Evolutionary conservation across 345 rosid species (phyloP).

Genomic region (Boechera divaricarpa): DNA sequence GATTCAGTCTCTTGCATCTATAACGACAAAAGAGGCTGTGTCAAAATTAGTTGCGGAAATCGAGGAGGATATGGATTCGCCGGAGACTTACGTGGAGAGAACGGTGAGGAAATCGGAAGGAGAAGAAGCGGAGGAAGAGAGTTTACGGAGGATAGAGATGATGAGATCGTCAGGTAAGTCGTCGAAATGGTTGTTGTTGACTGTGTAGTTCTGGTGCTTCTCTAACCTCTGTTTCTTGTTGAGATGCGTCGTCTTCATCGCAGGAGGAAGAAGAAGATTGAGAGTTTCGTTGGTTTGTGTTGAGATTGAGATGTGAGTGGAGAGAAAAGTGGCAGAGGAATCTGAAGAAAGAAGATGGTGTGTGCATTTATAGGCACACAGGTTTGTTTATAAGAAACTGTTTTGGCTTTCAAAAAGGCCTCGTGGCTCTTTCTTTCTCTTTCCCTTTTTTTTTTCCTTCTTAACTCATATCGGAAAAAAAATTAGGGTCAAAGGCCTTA

Average conservation of each 20-base stretch:
- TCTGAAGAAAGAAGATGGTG: conserved; percentile 8
- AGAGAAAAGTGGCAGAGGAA: conserved; percentile 15
- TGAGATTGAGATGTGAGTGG: background rate
- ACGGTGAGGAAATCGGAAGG: conserved; percentile 61
- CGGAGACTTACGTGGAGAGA: conserved; percentile 52
- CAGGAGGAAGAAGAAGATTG: conserved; percentile 8
- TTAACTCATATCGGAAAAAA: background rate
- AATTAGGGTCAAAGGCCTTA: conserved; percentile 1
- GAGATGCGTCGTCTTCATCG: conserved; percentile 42
- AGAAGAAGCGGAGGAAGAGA: conserved; percentile 59
- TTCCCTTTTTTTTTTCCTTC: background rate
- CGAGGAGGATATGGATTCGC: background rate
- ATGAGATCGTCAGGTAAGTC: conserved; percentile 65
- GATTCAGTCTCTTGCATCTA: conserved; percentile 62
- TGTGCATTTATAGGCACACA: conserved; percentile 22
- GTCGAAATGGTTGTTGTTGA: conserved; percentile 51
- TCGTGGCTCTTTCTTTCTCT: conserved; percentile 26
- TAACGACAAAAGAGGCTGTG: background rate
- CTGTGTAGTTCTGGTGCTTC: background rate
- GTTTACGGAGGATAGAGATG: conserved; percentile 56
- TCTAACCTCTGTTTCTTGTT: conserved; percentile 47
- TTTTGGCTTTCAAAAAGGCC: background rate
- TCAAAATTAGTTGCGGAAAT: background rate
- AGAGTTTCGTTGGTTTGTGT: background rate
- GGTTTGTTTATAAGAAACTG: background rate